A percentile compares a stretch with the other conserved stretches of the same genome.
These are phyloP conservation scores for Russula abietina DNA, from an alignment of 768 basidiomycete species.

Conservation along the genomic window DNA sequence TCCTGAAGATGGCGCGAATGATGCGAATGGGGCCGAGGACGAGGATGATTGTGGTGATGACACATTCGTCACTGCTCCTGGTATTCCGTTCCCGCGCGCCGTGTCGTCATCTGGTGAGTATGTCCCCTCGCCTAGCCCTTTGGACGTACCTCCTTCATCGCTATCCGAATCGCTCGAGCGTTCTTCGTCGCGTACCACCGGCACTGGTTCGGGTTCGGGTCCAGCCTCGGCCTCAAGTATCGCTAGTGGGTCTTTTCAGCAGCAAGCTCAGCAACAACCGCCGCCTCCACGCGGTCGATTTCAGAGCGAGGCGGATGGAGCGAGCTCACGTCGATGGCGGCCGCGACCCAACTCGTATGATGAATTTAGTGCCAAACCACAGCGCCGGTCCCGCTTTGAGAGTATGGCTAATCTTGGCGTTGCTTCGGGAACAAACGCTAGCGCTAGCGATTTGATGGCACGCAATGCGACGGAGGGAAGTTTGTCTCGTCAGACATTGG, in stretches of 20 bases:
- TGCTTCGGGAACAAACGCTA: constrained; percentile 41
- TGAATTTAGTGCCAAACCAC: constrained; percentile 50
- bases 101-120: constrained; percentile 44
- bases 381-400: constrained; percentile 59
- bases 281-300: constrained; percentile 53
- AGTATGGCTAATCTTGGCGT: constrained; percentile 63
- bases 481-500: constrained; percentile 58
- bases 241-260: neutral
- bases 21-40: too few species aligned
- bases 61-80: constrained; percentile 22
- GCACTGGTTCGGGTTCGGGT: neutral
- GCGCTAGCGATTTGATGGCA: constrained; percentile 58
- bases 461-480: constrained; percentile 62
- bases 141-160: constrained; percentile 6
- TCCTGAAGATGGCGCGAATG: constrained; percentile 17
- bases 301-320: constrained; percentile 66
- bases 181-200: neutral
- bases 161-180: constrained; percentile 17
- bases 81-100: constrained; percentile 62
- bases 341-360: constrained; percentile 64
- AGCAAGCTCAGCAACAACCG: constrained; percentile 33
- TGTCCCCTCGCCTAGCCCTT: constrained; percentile 34
- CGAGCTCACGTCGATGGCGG: constrained; percentile 44
- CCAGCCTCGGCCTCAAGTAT: neutral
- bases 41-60: constrained; percentile 22